Conservation (phyloP, 2,329 filamentous ascomycete genomes). For the Fragosphaeria purpurea region DNA sequence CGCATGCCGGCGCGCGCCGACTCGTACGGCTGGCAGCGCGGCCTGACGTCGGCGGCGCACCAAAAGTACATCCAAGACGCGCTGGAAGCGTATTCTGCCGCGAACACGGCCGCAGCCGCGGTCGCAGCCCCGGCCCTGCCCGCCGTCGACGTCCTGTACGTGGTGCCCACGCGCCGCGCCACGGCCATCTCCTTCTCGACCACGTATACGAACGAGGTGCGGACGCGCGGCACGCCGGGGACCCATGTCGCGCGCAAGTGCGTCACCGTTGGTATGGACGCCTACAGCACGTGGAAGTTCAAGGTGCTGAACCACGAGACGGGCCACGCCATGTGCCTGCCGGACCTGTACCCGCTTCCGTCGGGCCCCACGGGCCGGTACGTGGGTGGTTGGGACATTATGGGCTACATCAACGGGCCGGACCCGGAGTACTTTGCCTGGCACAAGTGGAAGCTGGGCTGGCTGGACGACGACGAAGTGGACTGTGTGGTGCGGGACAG, state of each 20-base stretch:
- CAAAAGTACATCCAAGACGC: constrained; percentile 21
- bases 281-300: constrained; percentile 21
- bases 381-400: constrained; percentile 27
- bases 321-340: constrained; percentile 28
- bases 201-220: constrained; percentile 17
- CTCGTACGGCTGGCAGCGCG: constrained; percentile 20
- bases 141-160: constrained; percentile 19
- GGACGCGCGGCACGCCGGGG: constrained; percentile 11
- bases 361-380: constrained; percentile 18
- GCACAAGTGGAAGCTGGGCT: constrained; percentile 30
- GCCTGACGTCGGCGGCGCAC: constrained; percentile 17
- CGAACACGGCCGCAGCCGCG: not conserved
- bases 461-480: constrained; percentile 23
- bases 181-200: constrained; percentile 18
- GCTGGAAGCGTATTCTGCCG: constrained; percentile 15
- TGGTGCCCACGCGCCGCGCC: constrained; percentile 19
- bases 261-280: constrained; percentile 24
- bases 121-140: not conserved
- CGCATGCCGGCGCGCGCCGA: constrained; percentile 17
- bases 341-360: constrained; percentile 26
- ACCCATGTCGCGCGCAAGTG: constrained; percentile 20
- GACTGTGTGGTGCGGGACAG: constrained; percentile 19
- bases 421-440: constrained; percentile 28
- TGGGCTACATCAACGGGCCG: constrained; percentile 25
- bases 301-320: constrained; percentile 29